phyloP scores from a whole-genome alignment of 352 stramenopile species.

The Plasmopara viticola region DNA sequence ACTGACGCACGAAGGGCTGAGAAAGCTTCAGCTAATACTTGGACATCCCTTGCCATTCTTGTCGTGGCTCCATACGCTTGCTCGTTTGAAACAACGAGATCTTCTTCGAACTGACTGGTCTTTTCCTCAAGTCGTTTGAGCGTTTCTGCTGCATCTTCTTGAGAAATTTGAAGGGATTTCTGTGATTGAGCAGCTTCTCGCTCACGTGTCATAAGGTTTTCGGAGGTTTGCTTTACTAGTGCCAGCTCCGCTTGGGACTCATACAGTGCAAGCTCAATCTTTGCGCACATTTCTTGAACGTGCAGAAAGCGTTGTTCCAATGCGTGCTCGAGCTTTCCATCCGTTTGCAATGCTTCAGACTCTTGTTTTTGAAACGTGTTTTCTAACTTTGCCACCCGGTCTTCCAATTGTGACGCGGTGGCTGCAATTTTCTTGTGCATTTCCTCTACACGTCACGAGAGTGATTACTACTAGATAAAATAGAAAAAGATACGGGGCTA shows the following conservation, averaged over 20 bases:
- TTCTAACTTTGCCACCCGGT: constrained; percentile 32
- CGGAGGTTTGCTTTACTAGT: constrained; percentile 30
- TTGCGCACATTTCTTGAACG: constrained; percentile 43
- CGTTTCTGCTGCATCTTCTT: constrained; percentile 39
- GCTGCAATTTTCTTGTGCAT: constrained; percentile 23
- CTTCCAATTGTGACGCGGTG: constrained; percentile 21
- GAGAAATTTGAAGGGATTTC: constrained; percentile 37
- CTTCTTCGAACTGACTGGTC: constrained; percentile 30
- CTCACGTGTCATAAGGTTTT: constrained; percentile 43
- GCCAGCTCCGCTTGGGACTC: constrained; percentile 42
- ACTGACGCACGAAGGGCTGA: constrained; percentile 22
- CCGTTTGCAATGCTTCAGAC: constrained; percentile 24
- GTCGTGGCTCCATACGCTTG: constrained; percentile 21
- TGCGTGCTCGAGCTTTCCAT: constrained; percentile 38
- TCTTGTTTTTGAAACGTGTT: constrained; percentile 27
- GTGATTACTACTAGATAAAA: constrained; percentile 1
- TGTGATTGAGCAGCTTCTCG: constrained; percentile 34
- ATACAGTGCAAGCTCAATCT: constrained; percentile 39
- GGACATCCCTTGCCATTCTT: constrained; percentile 36
- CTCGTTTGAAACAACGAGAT: constrained; percentile 36
- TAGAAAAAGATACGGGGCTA: background rate
- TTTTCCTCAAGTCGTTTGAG: constrained; percentile 39
- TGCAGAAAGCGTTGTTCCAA: constrained; percentile 34
- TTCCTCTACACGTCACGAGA: constrained; percentile 19
- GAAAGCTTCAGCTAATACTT: constrained; percentile 41